A percentile compares a stretch with the other conserved stretches of the same genome.
Evolutionary conservation across 352 stramenopile species (phyloP).

Genomic region (Phytophthora podocarpi): DNA sequence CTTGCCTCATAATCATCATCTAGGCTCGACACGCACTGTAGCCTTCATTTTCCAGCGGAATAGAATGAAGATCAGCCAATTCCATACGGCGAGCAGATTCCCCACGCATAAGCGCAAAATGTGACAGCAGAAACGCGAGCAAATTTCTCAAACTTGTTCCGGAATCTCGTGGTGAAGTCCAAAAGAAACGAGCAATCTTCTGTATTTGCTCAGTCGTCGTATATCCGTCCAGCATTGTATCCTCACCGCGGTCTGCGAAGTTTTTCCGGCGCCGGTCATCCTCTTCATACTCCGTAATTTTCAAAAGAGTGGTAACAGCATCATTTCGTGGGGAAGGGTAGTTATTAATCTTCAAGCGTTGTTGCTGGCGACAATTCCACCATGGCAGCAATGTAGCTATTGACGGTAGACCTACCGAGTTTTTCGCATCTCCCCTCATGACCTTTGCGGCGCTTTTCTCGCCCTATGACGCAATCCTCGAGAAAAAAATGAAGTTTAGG

Average conservation of each 20-base stretch:
- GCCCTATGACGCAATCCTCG: slow-evolving; percentile 3
- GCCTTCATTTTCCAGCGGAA: slow-evolving; percentile 8
- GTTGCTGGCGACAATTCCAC: slow-evolving; percentile 3
- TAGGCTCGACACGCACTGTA: neutral
- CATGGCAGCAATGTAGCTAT: slow-evolving; percentile 1
- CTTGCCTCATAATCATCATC: slow-evolving; percentile 14
- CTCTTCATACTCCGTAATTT: slow-evolving; percentile 3
- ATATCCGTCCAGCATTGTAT: slow-evolving; percentile 4
- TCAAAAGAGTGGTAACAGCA: slow-evolving; percentile 2
- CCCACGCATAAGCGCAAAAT: slow-evolving; percentile 12
- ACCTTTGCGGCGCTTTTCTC: neutral
- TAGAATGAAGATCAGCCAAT: slow-evolving; percentile 8
- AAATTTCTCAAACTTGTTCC: slow-evolving; percentile 2
- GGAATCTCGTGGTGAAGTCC: neutral
- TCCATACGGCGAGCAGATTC: neutral
- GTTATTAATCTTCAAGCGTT: neutral
- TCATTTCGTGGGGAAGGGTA: neutral
- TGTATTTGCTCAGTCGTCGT: neutral
- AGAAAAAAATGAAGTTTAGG: slow-evolving; percentile 11
- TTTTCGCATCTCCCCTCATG: neutral
- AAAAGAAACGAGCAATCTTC: slow-evolving; percentile 7
- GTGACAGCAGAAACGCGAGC: slow-evolving; percentile 1
- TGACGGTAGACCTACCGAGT: neutral
- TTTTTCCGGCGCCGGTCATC: slow-evolving; percentile 7
- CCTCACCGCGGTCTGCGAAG: neutral